phyloP scores from a whole-genome alignment of 2,329 filamentous ascomycete genomes.

The Fusarium mangiferae region DNA sequence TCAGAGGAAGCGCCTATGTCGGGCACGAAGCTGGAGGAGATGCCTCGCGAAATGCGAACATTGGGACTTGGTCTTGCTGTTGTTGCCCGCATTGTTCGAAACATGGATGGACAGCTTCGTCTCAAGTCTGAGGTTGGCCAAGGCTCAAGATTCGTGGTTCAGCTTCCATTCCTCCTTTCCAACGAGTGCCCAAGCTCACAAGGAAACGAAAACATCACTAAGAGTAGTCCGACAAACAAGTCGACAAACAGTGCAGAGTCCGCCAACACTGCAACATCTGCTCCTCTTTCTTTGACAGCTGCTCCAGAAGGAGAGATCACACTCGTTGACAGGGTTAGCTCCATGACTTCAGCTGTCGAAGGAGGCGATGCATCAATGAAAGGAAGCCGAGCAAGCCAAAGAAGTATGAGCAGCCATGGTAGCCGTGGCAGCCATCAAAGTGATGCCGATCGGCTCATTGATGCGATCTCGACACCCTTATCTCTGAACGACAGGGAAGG shows the following conservation, averaged over 20 bases:
- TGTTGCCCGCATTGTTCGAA: constrained; percentile 86
- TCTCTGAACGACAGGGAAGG: constrained; percentile 51
- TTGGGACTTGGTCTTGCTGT: constrained; percentile 87
- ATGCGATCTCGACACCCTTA: constrained; percentile 74
- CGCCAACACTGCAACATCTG: constrained; percentile 33
- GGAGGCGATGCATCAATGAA: constrained; percentile 17
- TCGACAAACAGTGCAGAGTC: constrained; percentile 26
- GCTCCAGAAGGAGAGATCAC: constrained; percentile 65
- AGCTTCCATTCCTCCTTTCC: constrained; percentile 77
- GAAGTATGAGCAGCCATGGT: constrained; percentile 53
- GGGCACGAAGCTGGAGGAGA: constrained; percentile 40
- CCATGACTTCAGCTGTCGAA: constrained; percentile 20
- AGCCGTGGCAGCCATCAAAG: constrained; percentile 63
- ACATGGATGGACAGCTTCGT: constrained; percentile 88
- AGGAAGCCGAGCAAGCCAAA: constrained; percentile 37
- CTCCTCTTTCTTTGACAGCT: constrained; percentile 42
- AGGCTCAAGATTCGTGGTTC: constrained; percentile 84
- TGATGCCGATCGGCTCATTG: constrained; percentile 76
- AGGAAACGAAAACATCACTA: constrained; percentile 7
- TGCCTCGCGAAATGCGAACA: constrained; percentile 54
- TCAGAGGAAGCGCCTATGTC: constrained; percentile 52
- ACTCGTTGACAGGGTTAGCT: constrained; percentile 64
- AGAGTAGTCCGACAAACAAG: constrained; percentile 2
- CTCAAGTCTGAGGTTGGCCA: constrained; percentile 85
- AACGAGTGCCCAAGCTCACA: constrained; percentile 47